Percentiles rank a stretch among this genome's conserved stretches.
Evolutionary conservation across 148 eudicot species (phyloP).

Genomic region (Dysphania ambrosioides): DNA sequence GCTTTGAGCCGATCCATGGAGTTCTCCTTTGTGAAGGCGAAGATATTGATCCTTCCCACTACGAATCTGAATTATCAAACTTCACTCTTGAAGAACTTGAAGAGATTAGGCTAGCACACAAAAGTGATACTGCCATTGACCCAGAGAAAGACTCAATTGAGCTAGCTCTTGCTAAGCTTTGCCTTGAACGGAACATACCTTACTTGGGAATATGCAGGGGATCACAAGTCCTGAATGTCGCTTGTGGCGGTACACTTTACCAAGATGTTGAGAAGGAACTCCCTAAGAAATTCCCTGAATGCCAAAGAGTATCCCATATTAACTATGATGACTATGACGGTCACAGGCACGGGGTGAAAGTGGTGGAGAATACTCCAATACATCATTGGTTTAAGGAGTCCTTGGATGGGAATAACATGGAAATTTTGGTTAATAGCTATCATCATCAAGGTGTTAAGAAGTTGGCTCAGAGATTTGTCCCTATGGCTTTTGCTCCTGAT

Average conservation of each 20-base stretch:
- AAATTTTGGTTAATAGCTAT: conserved; percentile 46
- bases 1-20: conserved; percentile 50
- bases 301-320: conserved; percentile 32
- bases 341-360: conserved; percentile 41
- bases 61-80: conserved; percentile 37
- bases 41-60: conserved; percentile 49
- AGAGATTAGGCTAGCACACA: conserved; percentile 34
- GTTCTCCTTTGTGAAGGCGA: conserved; percentile 53
- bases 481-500: conserved; percentile 52
- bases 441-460: conserved; percentile 51
- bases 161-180: conserved; percentile 41
- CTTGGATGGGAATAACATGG: conserved; percentile 30
- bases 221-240: conserved; percentile 45
- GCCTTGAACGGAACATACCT: conserved; percentile 50
- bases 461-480: conserved; percentile 45
- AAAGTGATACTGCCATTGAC: conserved; percentile 45
- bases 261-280: conserved; percentile 45
- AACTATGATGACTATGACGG: conserved; percentile 47
- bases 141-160: conserved; percentile 49
- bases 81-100: conserved; percentile 42
- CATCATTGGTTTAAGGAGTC: conserved; percentile 43
- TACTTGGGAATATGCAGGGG: conserved; percentile 52
- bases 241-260: conserved; percentile 50
- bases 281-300: conserved; percentile 4
- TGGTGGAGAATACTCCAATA: conserved; percentile 36